Percentiles rank a stretch among this genome's conserved stretches.
These are phyloP conservation scores for Chloris gayana DNA, from an alignment of 176 grass and related monocot genomes.

Conservation along the genomic window DNA sequence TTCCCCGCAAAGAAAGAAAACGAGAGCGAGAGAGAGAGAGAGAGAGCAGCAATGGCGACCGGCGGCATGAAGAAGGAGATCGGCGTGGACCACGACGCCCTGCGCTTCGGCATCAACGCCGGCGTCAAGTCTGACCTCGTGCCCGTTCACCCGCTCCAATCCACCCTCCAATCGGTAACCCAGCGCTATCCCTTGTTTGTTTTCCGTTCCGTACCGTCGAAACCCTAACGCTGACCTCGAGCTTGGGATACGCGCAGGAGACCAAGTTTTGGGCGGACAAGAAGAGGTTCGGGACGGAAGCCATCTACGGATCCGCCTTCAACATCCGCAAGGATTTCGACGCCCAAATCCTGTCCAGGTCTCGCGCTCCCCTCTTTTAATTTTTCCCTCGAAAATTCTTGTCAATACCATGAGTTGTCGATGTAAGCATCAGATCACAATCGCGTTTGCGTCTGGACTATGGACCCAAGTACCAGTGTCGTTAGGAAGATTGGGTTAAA, in stretches of 20 bases:
- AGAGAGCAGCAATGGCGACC: slow-evolving; percentile 28
- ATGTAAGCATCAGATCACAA: not conserved
- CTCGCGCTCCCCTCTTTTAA: not conserved
- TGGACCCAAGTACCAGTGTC: not conserved
- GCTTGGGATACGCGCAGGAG: slow-evolving; percentile 17
- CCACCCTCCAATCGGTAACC: slow-evolving; percentile 46
- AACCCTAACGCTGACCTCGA: slow-evolving; percentile 39
- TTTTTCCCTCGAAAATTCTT: not conserved
- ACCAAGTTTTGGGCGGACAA: slow-evolving; percentile 61
- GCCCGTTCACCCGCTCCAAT: slow-evolving; percentile 55
- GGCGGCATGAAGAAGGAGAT: slow-evolving; percentile 56
- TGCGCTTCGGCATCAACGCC: slow-evolving; percentile 60
- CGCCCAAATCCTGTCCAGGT: slow-evolving; percentile 75
- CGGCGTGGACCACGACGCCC: slow-evolving; percentile 45
- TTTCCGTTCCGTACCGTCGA: not conserved
- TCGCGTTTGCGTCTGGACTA: not conserved
- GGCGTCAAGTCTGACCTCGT: slow-evolving; percentile 54
- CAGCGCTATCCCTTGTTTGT: not conserved
- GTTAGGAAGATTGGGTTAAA: not conserved
- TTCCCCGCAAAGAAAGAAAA: slow-evolving; percentile 45
- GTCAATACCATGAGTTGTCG: not conserved
- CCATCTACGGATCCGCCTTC: slow-evolving; percentile 74
- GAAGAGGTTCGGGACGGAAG: slow-evolving; percentile 51
- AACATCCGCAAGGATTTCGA: slow-evolving; percentile 77
- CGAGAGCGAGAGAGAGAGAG: not conserved